Percentiles rank a stretch among this genome's conserved stretches.
Conservation (phyloP, 148 eudicot species). For the Spergularia bocconei region DNA sequence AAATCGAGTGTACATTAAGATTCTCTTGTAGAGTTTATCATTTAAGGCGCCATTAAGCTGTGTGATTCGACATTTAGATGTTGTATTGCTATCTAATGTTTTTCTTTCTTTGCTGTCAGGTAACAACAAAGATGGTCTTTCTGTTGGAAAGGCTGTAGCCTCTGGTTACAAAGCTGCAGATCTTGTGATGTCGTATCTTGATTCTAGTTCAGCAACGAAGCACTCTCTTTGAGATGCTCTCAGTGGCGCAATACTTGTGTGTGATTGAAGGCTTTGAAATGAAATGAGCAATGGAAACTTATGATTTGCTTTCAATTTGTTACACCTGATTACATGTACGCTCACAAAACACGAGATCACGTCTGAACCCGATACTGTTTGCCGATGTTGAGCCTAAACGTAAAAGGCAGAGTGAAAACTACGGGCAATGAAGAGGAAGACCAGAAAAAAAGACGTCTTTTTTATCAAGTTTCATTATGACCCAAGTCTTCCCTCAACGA, state of each 20-base stretch:
- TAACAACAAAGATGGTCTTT: conserved; percentile 90
- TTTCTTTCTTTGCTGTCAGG: conserved; percentile 37
- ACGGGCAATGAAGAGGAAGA: no score
- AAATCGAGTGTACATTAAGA: background rate
- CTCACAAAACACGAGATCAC: background rate
- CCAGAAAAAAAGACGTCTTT: no score
- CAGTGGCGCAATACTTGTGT: background rate
- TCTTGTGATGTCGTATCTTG: conserved; percentile 66
- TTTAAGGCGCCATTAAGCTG: background rate
- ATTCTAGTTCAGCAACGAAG: conserved; percentile 40
- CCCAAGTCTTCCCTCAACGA: no score
- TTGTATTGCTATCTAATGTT: background rate
- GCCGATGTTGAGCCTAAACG: no score
- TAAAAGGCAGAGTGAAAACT: no score
- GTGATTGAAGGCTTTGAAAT: background rate
- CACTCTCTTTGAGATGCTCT: background rate
- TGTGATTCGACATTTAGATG: background rate
- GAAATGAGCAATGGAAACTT: background rate
- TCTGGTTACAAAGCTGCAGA: conserved; percentile 90
- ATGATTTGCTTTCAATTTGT: background rate
- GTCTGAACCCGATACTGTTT: no score
- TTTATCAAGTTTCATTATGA: no score
- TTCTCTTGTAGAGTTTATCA: background rate
- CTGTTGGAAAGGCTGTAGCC: conserved; percentile 87
- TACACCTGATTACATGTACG: background rate